A percentile compares a stretch with the other conserved stretches of the same genome.
phyloP scores from a whole-genome alignment of 208 protist species.

The Angomonas ambiguus region DNA sequence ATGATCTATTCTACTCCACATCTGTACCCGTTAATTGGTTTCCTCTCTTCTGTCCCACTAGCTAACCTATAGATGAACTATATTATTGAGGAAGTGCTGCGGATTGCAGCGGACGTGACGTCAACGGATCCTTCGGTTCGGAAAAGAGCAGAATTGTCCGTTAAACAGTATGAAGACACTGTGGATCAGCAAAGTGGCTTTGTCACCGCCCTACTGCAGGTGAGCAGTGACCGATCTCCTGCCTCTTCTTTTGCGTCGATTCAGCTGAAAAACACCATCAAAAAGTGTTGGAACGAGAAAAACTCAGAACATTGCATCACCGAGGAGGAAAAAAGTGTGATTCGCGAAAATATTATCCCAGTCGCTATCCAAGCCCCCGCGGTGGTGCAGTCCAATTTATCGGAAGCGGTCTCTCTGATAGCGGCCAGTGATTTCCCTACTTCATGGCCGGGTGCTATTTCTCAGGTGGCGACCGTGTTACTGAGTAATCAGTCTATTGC shows the following conservation, averaged over 20 bases:
- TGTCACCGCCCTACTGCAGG: conserved; percentile 49
- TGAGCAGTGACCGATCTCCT: conserved; percentile 24
- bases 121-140: conserved; percentile 39
- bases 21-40: too few relatives aligned
- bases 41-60: too few relatives aligned
- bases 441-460: conserved; percentile 80
- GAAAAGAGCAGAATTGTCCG: conserved; percentile 44
- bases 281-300: conserved; percentile 67
- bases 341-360: conserved; percentile 50
- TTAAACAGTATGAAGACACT: conserved; percentile 52
- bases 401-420: conserved; percentile 87
- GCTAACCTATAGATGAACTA: conserved; percentile 25
- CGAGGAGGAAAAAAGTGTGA: conserved; percentile 55
- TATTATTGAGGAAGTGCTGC: conserved; percentile 47
- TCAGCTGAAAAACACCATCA: conserved; percentile 85
- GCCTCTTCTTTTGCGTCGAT: conserved; percentile 63
- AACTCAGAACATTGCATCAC: conserved; percentile 78
- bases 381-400: conserved; percentile 81
- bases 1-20: too few relatives aligned
- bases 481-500: conserved; percentile 18
- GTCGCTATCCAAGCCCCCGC: conserved; percentile 51
- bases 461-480: conserved; percentile 54
- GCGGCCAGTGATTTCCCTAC: conserved; percentile 89
- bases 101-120: conserved; percentile 22
- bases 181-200: conserved; percentile 73